Evolutionary conservation across 2,329 filamentous ascomycete genomes (phyloP), one percentile per base, ranked within the genome.

Genomic region (Pyricularia pennisetigena): DNA sequence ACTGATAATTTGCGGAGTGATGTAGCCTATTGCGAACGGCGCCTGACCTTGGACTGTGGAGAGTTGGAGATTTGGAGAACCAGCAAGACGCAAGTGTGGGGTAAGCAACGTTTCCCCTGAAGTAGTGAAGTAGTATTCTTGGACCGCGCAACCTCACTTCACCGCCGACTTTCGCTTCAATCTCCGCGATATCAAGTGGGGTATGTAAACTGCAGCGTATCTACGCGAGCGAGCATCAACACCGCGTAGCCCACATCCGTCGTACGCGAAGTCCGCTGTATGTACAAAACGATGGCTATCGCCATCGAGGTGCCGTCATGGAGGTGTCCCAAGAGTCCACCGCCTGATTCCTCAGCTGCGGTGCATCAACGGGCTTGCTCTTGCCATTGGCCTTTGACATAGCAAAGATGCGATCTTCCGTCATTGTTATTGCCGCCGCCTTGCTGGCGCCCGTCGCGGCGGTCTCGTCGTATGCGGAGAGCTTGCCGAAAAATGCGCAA

Each of bases 341-440:
- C 57, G 12, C 57, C 24, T 61, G 57, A 24, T 61, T 61, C 23
- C 24, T 24, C 57, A 26, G 57, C 57, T 61, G 57, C 24, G 23
- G 57, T 61, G 57, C n/a, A 26, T 12, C 57, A n/a, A n/a, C 14
- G 24, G 12, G 59, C 10, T 24, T 29, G 23, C 12, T 63, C 59
- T 63, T 63, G 59, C 16, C 63, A 9, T 24, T 35, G 32, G 63
- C 6, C 63, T 32, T 29, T 26, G 9, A 30, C 20, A 30, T 26
- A 8, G 32, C 14, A 24, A 20, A 28, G 30, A 66, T 66, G 64
- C 64, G 64, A 32, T 41, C 64, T 2, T 49, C 32, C 64, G 20
- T 28, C 35, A 28, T 66, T 32, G 28, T 66, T 32, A 49, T 66
- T 20, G 64, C 64, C 64, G 64, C 35, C 23, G 64, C 64, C 30